Evolutionary conservation across 1,139 yeast species (phyloP).

Genomic region (Yamadazyma dendronema): DNA sequence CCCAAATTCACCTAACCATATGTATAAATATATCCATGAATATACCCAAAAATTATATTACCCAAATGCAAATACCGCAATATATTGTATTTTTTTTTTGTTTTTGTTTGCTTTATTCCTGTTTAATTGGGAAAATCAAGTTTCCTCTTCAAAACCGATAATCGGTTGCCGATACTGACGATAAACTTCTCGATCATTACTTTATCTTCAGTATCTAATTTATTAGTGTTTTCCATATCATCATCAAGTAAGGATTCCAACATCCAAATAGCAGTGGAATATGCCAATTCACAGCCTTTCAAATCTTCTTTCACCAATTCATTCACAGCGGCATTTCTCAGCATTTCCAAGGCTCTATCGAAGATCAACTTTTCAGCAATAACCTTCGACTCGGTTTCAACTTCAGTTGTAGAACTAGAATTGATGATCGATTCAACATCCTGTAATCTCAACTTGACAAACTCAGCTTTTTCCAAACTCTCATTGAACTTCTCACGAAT

Average conservation of each 20-base stretch:
- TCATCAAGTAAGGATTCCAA: constrained; percentile 76
- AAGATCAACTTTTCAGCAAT: constrained; percentile 84
- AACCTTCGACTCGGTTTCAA: constrained; percentile 21
- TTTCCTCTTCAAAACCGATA: constrained; percentile 56
- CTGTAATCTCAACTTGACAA: constrained; percentile 54
- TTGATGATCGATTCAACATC: constrained; percentile 42
- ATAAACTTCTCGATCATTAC: constrained; percentile 76
- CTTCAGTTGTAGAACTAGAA: not conserved
- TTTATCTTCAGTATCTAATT: constrained; percentile 67
- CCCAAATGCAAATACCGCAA: constrained; percentile 4
- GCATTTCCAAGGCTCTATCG: constrained; percentile 90
- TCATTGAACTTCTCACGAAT: constrained; percentile 86
- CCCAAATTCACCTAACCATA: constrained; percentile 4
- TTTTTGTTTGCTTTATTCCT: constrained; percentile 3
- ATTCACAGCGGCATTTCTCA: constrained; percentile 84
- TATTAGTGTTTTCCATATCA: constrained; percentile 27
- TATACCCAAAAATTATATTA: constrained; percentile 1
- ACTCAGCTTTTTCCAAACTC: constrained; percentile 84
- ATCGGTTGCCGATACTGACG: constrained; percentile 68
- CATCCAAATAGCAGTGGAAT: constrained; percentile 95
- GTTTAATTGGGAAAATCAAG: constrained; percentile 17
- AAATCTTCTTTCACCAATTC: constrained; percentile 78
- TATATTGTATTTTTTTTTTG: constrained; percentile 1
- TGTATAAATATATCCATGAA: constrained; percentile 1
- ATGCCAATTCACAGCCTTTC: constrained; percentile 79